These are phyloP conservation scores for Geotrichum fermentans DNA, from an alignment of 1,139 yeast species.

Conservation along the genomic window DNA sequence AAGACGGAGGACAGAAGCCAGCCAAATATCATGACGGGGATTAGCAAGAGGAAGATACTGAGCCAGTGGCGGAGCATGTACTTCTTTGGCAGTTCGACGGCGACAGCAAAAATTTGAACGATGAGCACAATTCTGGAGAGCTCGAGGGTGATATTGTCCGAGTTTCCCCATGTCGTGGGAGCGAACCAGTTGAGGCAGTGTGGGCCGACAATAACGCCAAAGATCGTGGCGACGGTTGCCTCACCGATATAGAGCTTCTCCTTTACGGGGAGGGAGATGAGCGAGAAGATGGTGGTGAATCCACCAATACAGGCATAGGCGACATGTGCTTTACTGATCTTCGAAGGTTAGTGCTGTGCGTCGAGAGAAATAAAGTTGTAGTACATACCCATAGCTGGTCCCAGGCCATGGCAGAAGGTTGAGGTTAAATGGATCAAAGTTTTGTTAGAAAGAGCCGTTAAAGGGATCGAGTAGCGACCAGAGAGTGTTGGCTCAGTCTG, in stretches of 20 bases:
- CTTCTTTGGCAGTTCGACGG: conserved; percentile 91
- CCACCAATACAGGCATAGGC: conserved; percentile 93
- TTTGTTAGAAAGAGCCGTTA: no score
- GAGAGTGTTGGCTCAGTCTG: no score
- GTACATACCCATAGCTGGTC: conserved; percentile 33
- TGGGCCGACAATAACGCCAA: conserved; percentile 91
- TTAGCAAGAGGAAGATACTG: conserved; percentile 67
- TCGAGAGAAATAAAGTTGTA: neutral
- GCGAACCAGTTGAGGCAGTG: conserved; percentile 86
- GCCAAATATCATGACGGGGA: conserved; percentile 93
- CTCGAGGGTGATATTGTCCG: conserved; percentile 81
- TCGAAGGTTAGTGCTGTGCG: neutral
- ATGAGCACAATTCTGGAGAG: conserved; percentile 82
- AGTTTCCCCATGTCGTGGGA: conserved; percentile 87
- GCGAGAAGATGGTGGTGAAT: conserved; percentile 78
- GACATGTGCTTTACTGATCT: conserved; percentile 62
- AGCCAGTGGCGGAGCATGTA: conserved; percentile 90
- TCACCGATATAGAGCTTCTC: conserved; percentile 90
- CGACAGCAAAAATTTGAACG: conserved; percentile 94
- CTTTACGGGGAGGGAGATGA: conserved; percentile 85
- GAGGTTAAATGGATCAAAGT: no score
- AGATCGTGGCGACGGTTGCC: conserved; percentile 88
- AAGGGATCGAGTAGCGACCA: no score
- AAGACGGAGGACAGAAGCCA: conserved; percentile 87
- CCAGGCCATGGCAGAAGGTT: conserved; percentile 31